A percentile compares a stretch with the other conserved stretches of the same genome.
phyloP scores from a whole-genome alignment of 192 early-diverging fungal genomes.

The Umbelopsis ramanniana region DNA sequence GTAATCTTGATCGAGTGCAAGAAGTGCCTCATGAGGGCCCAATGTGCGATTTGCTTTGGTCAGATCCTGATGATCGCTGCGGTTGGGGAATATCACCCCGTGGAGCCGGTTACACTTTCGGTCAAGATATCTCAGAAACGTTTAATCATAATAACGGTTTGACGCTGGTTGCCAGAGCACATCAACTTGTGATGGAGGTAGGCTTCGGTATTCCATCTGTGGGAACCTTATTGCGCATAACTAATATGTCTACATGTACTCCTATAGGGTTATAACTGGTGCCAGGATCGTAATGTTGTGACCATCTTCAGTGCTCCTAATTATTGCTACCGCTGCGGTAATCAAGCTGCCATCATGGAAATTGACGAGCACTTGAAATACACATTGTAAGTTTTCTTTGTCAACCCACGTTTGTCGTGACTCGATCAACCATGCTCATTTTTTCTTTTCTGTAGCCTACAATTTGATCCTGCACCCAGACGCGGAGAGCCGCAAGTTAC shows the following conservation, averaged over 20 bases:
- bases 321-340: constrained; percentile 99
- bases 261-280: constrained; percentile 94
- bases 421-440: neutral
- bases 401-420: neutral
- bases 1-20: constrained; percentile 92
- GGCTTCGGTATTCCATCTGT: neutral
- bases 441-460: constrained; percentile 56
- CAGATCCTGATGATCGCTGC: constrained; percentile 85
- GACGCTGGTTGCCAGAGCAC: constrained; percentile 95
- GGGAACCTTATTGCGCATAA: neutral
- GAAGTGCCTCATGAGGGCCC: constrained; percentile 89
- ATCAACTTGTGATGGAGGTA: constrained; percentile 91
- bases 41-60: constrained; percentile 90
- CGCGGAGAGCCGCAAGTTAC: constrained; percentile 98
- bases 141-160: constrained; percentile 96
- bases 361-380: constrained; percentile 99
- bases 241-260: neutral
- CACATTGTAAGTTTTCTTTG: constrained; percentile 77
- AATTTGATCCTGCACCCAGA: constrained; percentile 98
- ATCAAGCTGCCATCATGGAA: constrained; percentile 99
- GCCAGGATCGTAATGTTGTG: constrained; percentile 97
- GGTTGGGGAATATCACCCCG: constrained; percentile 89
- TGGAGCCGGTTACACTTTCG: constrained; percentile 89
- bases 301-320: constrained; percentile 99
- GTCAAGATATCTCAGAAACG: constrained; percentile 84